A percentile compares a stretch with the other conserved stretches of the same genome.
Conservation (phyloP, 176 grass and related monocot genomes). For the Tillandsia leiboldiana region DNA sequence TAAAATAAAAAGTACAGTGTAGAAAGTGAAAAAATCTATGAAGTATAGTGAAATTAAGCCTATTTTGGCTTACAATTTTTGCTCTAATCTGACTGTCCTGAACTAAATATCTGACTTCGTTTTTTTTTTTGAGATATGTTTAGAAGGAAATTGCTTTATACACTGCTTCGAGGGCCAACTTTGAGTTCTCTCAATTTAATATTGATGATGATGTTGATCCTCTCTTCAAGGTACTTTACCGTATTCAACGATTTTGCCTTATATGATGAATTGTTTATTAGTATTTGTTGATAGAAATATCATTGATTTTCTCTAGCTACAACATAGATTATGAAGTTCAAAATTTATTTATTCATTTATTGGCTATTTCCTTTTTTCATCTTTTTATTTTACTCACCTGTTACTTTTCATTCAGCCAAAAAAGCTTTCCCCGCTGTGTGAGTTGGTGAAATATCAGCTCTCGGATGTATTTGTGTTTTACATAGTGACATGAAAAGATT, state of each 20-base stretch:
- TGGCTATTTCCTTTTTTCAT: too few species aligned
- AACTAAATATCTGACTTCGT: constrained; percentile 2
- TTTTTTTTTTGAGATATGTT: constrained; percentile 24
- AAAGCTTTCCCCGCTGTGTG: too few species aligned
- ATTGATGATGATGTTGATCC: constrained; percentile 96
- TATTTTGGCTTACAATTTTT: neutral
- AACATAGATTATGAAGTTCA: too few species aligned
- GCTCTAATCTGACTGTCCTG: constrained; percentile 9
- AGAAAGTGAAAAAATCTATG: too few species aligned
- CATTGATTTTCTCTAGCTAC: neutral
- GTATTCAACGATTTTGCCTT: constrained; percentile 4
- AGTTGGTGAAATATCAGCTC: too few species aligned
- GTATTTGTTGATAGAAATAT: neutral
- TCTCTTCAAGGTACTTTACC: constrained; percentile 71
- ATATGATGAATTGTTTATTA: constrained; percentile 13
- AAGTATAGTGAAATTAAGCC: too few species aligned
- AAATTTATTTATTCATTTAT: too few species aligned
- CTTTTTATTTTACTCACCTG: too few species aligned
- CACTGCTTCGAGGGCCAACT: constrained; percentile 89
- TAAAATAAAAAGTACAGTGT: too few species aligned
- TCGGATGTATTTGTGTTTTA: too few species aligned
- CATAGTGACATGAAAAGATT: too few species aligned
- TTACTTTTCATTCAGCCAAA: too few species aligned
- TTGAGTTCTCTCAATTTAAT: constrained; percentile 96
- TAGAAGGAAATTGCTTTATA: constrained; percentile 99